Evolutionary conservation across 2,329 filamentous ascomycete species (phyloP).

Genomic region (Rutstroemia sp.): DNA sequence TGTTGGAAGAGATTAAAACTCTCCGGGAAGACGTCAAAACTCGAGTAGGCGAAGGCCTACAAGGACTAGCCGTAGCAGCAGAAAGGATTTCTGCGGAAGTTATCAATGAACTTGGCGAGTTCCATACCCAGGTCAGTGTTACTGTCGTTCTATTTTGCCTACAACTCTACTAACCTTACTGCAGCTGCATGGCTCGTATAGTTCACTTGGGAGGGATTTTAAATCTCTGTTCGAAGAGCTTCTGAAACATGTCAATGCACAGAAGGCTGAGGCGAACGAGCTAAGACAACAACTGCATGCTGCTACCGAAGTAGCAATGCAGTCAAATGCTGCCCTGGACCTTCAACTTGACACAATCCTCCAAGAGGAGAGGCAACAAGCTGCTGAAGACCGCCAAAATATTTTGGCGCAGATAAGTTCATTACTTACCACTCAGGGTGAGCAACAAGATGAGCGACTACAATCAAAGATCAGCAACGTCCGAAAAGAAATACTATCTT

Average conservation of each 20-base stretch:
- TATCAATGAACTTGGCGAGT: constrained; percentile 73
- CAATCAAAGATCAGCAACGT: constrained; percentile 54
- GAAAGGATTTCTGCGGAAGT: constrained; percentile 87
- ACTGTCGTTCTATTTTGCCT: background rate
- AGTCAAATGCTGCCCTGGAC: constrained; percentile 61
- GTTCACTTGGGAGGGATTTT: constrained; percentile 75
- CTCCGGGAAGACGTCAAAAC: constrained; percentile 82
- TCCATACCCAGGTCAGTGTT: constrained; percentile 57
- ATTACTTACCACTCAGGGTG: constrained; percentile 68
- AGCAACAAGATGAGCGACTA: constrained; percentile 66
- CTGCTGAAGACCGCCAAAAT: constrained; percentile 64
- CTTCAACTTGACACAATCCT: constrained; percentile 60
- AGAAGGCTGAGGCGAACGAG: constrained; percentile 67
- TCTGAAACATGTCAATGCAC: constrained; percentile 63
- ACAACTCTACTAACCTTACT: constrained; percentile 16
- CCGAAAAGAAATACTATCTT: constrained; percentile 55
- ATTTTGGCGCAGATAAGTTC: constrained; percentile 69
- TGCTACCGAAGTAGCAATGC: constrained; percentile 60
- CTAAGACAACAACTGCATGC: constrained; percentile 65
- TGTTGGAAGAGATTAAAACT: constrained; percentile 86
- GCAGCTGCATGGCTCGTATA: constrained; percentile 77
- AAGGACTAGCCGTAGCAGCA: constrained; percentile 74
- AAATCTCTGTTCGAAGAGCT: constrained; percentile 79
- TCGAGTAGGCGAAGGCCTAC: constrained; percentile 76
- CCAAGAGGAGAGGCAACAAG: constrained; percentile 67